Base-by-base conservation (phyloP, 108 stramenopile species). In the Cyclotella choctawhatcheeana region DNA sequence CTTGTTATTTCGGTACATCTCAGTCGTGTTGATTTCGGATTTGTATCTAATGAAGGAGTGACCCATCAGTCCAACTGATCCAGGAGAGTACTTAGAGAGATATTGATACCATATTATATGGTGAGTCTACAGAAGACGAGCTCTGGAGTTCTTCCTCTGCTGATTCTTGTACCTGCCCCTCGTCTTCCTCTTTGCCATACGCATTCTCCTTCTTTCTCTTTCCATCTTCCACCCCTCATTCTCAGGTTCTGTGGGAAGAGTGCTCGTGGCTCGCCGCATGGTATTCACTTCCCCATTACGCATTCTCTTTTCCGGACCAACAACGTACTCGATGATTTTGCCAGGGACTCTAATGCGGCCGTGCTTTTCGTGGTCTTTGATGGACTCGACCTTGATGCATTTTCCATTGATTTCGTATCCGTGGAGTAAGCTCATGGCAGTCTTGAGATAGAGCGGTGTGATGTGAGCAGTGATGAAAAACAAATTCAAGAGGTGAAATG, bases 291-390 rank as follows among this genome's bases (percentile, higher is more conserved):
- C 75, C 1, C 79, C 79, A 47, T 74, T 70, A 12, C 72, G 52
- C 44, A 62, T 52, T 27, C 72, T 64, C 45, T 69, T 73, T 51
- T 74, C 62, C 17, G 79, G 79, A 14, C 91, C 91, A 32, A 82
- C 62, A 2, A 82, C 88, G 64, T 89, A 93, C 29, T 77, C 73
- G 32, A 93, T 85, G 45, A 93, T 79, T 53, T 82, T 81, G 80
- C 87, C 86, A n/a, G 92, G 92, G 0, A 89, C 88, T 13, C 85
- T 69, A 44, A 93, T 89, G 17, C 92, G 82, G 45, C 85, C 85
- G 40, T 70, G 74, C 26, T 75, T 83, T 45, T 85, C 85, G 76
- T 88, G 81, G 60, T 93, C 91, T 55, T 61, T 74, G 63, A 93
- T 93, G 33, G 82, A 48, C 76, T 93, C 88, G 22, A 93, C 91